A percentile compares a stretch with the other conserved stretches of the same genome.
phyloP scores from a whole-genome alignment of 495 filamentous ascomycete genomes.

The Neurospora sp. region DNA sequence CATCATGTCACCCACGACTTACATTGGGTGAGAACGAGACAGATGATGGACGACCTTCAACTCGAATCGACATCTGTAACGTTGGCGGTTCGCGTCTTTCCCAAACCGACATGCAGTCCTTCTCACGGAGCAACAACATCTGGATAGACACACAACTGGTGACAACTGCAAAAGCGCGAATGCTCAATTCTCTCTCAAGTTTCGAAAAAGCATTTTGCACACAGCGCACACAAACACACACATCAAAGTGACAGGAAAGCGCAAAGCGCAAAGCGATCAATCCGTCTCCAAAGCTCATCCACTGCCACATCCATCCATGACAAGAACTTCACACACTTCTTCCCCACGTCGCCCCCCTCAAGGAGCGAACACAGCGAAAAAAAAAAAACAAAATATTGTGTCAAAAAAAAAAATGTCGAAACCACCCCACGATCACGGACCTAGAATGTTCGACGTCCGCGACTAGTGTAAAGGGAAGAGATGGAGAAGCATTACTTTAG shows the following conservation, averaged over 20 bases:
- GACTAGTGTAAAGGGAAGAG: slow-evolving; percentile 17
- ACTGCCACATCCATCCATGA: background rate
- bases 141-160: background rate
- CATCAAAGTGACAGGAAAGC: background rate
- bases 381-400: background rate
- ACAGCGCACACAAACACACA: background rate
- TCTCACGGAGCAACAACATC: background rate
- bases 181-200: too few species aligned
- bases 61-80: background rate
- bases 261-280: background rate
- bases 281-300: background rate
- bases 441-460: slow-evolving; percentile 17
- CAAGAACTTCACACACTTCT: background rate
- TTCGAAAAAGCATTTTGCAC: background rate
- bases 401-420: slow-evolving; percentile 13
- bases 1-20: background rate
- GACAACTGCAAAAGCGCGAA: background rate
- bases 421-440: slow-evolving; percentile 26
- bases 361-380: background rate
- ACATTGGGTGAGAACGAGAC: background rate
- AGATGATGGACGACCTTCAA: background rate
- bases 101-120: background rate
- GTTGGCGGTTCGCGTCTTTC: background rate
- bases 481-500: slow-evolving; percentile 19
- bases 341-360: background rate